Conservation (phyloP, 345 rosid species). For the Camelina neglecta region DNA sequence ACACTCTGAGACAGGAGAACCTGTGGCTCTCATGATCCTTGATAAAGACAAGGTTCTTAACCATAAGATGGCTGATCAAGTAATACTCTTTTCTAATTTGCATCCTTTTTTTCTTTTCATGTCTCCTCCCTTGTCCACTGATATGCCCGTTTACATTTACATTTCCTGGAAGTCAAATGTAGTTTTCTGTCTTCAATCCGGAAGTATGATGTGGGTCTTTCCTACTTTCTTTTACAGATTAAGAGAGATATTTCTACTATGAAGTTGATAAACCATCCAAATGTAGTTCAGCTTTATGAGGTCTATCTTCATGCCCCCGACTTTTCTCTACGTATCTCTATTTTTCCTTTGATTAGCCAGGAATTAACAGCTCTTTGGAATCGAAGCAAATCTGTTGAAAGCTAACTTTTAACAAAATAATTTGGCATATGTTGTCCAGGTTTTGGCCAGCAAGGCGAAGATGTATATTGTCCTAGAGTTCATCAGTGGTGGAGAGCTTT, state of each 20-base stretch:
- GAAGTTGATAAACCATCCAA: slow-evolving; percentile 89
- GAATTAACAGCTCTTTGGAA: neutral
- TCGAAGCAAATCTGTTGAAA: neutral
- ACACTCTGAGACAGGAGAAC: slow-evolving; percentile 64
- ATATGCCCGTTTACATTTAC: slow-evolving; percentile 3
- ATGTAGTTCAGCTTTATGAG: slow-evolving; percentile 82
- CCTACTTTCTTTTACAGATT: slow-evolving; percentile 57
- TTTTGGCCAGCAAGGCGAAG: slow-evolving; percentile 74
- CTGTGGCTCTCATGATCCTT: slow-evolving; percentile 87
- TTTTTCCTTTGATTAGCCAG: slow-evolving; percentile 4
- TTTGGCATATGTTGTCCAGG: slow-evolving; percentile 46
- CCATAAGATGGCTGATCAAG: slow-evolving; percentile 86
- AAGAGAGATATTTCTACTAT: slow-evolving; percentile 75
- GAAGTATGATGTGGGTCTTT: slow-evolving; percentile 21
- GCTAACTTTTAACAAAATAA: neutral
- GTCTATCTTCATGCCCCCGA: slow-evolving; percentile 45
- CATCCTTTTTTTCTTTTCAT: neutral
- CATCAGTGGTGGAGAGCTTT: slow-evolving; percentile 67
- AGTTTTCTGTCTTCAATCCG: neutral
- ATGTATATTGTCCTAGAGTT: slow-evolving; percentile 69
- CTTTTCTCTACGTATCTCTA: slow-evolving; percentile 28
- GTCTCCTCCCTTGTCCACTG: slow-evolving; percentile 13
- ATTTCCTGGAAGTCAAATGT: slow-evolving; percentile 3
- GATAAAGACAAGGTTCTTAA: slow-evolving; percentile 89
- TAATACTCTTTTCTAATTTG: slow-evolving; percentile 28